phyloP scores from a whole-genome alignment of 176 grass and related monocot species.

The Dactylis glomerata region DNA sequence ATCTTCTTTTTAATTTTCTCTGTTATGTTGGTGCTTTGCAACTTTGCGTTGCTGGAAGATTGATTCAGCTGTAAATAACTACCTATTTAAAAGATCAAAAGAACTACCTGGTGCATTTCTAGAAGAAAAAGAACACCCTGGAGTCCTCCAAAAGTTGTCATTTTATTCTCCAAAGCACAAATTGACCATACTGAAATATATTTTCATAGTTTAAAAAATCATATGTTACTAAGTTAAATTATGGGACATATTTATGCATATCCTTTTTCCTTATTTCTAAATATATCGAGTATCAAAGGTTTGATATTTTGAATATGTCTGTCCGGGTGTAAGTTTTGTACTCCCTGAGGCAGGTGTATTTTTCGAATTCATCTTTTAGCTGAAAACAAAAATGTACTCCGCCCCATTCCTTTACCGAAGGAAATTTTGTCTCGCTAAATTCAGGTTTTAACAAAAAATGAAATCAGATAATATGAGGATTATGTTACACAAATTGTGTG shows the following conservation, averaged over 20 bases:
- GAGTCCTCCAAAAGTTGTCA: too few relatives aligned
- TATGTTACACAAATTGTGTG: not conserved
- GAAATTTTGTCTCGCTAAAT: not conserved
- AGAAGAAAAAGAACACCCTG: too few relatives aligned
- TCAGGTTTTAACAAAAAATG: not conserved
- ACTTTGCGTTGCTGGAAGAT: not conserved
- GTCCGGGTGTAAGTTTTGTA: not conserved
- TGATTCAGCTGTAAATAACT: too few relatives aligned
- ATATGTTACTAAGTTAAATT: not conserved
- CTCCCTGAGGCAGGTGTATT: not conserved
- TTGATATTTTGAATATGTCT: not conserved
- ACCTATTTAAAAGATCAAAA: too few relatives aligned
- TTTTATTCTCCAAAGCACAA: too few relatives aligned
- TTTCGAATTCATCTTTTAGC: not conserved
- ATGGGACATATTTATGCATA: not conserved
- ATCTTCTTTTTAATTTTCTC: not conserved
- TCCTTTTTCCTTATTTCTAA: too few relatives aligned
- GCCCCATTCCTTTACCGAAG: not conserved
- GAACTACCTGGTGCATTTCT: too few relatives aligned
- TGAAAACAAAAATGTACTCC: not conserved
- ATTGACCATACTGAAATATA: too few relatives aligned
- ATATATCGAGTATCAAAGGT: not conserved
- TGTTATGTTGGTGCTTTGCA: slow-evolving; percentile 2
- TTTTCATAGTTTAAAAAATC: too few relatives aligned
- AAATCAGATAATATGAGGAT: not conserved